phyloP scores from a whole-genome alignment of 139 green algal species.

The Zygnema cylindricum region DNA sequence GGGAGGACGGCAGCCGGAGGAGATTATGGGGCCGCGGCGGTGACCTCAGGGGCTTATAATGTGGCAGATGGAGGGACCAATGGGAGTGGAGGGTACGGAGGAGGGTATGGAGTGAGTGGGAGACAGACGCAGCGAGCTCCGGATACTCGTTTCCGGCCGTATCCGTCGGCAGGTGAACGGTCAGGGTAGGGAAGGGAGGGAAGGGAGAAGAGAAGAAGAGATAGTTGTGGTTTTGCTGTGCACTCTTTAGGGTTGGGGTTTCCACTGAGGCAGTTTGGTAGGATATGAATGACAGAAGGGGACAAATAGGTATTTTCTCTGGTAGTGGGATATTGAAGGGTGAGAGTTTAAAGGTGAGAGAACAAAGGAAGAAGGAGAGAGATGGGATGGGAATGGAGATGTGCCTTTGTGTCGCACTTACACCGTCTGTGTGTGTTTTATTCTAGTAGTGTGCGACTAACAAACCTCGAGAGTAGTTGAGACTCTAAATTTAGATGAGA shows the following conservation, averaged over 20 bases:
- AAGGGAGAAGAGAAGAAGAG: neutral
- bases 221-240: too few relatives aligned
- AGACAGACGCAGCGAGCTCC: neutral
- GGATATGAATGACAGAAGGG: conserved; percentile 3
- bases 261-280: too few relatives aligned
- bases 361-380: neutral
- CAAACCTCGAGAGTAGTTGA: neutral
- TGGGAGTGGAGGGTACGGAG: too few relatives aligned
- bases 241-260: too few relatives aligned
- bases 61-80: neutral
- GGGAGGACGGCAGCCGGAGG: conserved; percentile 2
- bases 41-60: neutral
- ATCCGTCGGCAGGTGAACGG: conserved; percentile 11
- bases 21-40: neutral
- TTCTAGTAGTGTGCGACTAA: neutral
- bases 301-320: too few relatives aligned
- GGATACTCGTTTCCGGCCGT: conserved; percentile 3
- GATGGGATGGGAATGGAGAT: neutral
- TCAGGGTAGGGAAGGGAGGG: neutral
- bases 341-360: neutral
- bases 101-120: neutral
- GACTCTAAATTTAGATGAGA: neutral
- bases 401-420: neutral
- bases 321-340: neutral
- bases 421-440: neutral